Evolutionary conservation across 257 asterid genomes (phyloP), one percentile per base, ranked within the genome.

Genomic region (Euphrasia confusa): DNA sequence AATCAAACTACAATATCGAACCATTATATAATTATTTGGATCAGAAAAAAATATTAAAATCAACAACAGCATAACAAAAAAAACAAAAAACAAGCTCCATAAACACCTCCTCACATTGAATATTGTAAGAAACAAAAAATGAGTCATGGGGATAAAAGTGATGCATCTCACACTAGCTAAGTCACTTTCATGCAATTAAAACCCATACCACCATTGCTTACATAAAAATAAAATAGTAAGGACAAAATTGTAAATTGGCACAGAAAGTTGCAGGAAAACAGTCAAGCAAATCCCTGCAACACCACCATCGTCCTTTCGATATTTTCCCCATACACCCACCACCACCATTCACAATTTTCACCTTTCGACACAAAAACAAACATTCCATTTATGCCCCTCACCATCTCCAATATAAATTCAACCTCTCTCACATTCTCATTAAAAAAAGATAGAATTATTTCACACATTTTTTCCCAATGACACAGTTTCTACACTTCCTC

Each of bases 221-320:
- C 12, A 12, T 0, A 17, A 10, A 39, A 50, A 21, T 27, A 44
- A 40, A 37, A 53, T 50, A 30, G 15, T 2, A 67, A 65, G 79
- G 77, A 54, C 64, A 66, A 58, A 66, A 1, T 10, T 15, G 78
- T 66, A 77, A 66, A 72, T 59, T 68, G 56, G 5, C 39, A 37
- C 30, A 45, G 45, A 28, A 7, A n/a, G 42, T 18, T 66, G 70
- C 71, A 72, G 64, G 44, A 68, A 59, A 72, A 71, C 79, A 65
- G 75, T 33, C 57, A n/a, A 78, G 60, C 79, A 83, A 72, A 83
- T 77, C 84, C 75, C 79, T 75, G 81, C 72, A 48, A 10, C 55
- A 53, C 33, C 65, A 44, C 28, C 35, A 24, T 71, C 57, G 73
- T 75, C 74, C 77, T 63, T 71, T 72, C 0, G 66, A 61, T 53